A percentile compares a stretch with the other conserved stretches of the same genome.
Evolutionary conservation across 306 rosid species (phyloP).

Genomic region (Arachis stenosperma): DNA sequence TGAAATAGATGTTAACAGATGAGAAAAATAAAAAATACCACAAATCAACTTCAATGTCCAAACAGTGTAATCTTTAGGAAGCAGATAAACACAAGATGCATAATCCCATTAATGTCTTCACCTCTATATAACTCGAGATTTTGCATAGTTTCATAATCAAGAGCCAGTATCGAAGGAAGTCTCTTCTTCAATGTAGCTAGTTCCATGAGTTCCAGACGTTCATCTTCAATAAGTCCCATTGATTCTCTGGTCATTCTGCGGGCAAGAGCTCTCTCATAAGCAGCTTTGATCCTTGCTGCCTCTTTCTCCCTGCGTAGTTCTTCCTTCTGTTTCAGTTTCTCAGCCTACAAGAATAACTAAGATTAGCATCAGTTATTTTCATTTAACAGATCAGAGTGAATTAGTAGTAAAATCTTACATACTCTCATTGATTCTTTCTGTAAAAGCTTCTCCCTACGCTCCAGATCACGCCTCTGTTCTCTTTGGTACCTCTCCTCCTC

Average conservation of each 20-base stretch:
- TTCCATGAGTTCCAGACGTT: conserved; percentile 77
- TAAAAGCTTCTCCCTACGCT: conserved; percentile 68
- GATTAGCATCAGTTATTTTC: conserved; percentile 33
- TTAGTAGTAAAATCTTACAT: conserved; percentile 42
- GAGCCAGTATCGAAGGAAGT: conserved; percentile 61
- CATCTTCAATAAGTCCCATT: conserved; percentile 75
- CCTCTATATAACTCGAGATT: conserved; percentile 68
- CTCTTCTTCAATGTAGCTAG: conserved; percentile 72
- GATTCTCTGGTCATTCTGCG: conserved; percentile 76
- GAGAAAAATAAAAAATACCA: not conserved
- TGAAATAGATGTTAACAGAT: not conserved
- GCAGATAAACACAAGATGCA: conserved; percentile 18
- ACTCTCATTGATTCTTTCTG: conserved; percentile 75
- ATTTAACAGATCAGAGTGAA: conserved; percentile 24
- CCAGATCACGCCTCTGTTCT: conserved; percentile 76
- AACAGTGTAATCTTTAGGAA: conserved; percentile 14
- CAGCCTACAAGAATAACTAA: conserved; percentile 51
- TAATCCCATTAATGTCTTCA: conserved; percentile 30
- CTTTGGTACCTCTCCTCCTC: conserved; percentile 75
- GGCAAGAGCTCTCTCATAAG: conserved; percentile 71
- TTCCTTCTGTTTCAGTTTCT: conserved; percentile 77
- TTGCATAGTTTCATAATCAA: conserved; percentile 66
- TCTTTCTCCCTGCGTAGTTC: conserved; percentile 68
- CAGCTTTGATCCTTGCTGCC: conserved; percentile 73
- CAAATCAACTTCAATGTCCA: not conserved